phyloP scores from a whole-genome alignment of 1,284 basidiomycete genomes.

The Rhodotorula mucilaginosa region DNA sequence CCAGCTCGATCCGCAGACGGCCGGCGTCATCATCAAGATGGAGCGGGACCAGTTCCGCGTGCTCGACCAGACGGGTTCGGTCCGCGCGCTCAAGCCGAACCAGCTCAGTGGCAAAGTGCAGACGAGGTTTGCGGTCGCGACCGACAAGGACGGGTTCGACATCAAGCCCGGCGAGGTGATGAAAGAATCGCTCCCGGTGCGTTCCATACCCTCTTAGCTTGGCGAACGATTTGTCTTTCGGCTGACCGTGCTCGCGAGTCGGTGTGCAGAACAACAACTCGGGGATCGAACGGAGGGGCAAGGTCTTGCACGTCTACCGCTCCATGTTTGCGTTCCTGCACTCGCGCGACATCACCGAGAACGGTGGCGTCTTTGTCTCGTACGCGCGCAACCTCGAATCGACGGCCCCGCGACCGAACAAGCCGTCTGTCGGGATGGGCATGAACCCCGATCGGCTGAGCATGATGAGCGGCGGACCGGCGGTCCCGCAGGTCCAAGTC shows the following conservation, averaged over 20 bases:
- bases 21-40: conserved; percentile 96
- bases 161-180: conserved; percentile 80
- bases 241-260: not conserved
- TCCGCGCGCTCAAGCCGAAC: conserved; percentile 84
- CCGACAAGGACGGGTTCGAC: conserved; percentile 79
- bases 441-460: conserved; percentile 64
- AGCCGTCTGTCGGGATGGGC: conserved; percentile 71
- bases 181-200: conserved; percentile 70
- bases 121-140: conserved; percentile 78
- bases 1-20: conserved; percentile 91
- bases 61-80: conserved; percentile 87
- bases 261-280: conserved; percentile 20
- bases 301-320: conserved; percentile 91
- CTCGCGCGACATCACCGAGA: conserved; percentile 85
- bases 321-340: conserved; percentile 92
- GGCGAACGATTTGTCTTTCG: not conserved
- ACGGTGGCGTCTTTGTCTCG: conserved; percentile 86
- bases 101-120: conserved; percentile 87
- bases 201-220: conserved; percentile 16
- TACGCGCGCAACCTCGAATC: conserved; percentile 73
- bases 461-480: conserved; percentile 6
- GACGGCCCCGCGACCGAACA: conserved; percentile 75
- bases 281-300: conserved; percentile 75
- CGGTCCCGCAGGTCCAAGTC: conserved; percentile 15
- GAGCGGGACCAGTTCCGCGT: conserved; percentile 94